Conservation (phyloP, 495 filamentous ascomycete genomes). For the Polyplosphaeria fusca region DNA sequence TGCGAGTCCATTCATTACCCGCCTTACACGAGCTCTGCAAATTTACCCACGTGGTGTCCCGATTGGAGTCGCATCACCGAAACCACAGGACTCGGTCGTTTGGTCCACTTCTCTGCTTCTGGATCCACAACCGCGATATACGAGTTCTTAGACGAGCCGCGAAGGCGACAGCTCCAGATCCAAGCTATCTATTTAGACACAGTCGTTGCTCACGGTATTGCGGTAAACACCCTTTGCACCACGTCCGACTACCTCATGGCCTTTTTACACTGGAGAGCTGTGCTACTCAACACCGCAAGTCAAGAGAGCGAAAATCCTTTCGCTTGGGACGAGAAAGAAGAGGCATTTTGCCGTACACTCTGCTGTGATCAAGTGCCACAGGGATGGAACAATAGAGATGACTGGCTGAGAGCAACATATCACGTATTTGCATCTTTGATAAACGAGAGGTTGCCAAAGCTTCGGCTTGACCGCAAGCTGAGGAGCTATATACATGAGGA, state of each 20-base stretch:
- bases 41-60: slow-evolving; percentile 33
- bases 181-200: slow-evolving; percentile 34
- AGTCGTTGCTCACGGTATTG: slow-evolving; percentile 26
- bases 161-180: slow-evolving; percentile 29
- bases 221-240: slow-evolving; percentile 27
- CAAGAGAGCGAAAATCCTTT: not conserved
- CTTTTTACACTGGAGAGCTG: slow-evolving; percentile 35
- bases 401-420: slow-evolving; percentile 30
- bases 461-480: slow-evolving; percentile 31
- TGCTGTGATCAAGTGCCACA: slow-evolving; percentile 29
- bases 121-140: slow-evolving; percentile 20
- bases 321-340: slow-evolving; percentile 1
- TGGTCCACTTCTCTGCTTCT: slow-evolving; percentile 33
- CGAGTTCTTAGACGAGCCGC: slow-evolving; percentile 16
- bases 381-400: slow-evolving; percentile 1
- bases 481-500: slow-evolving; percentile 7
- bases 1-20: slow-evolving; percentile 25
- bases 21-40: slow-evolving; percentile 10
- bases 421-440: slow-evolving; percentile 34
- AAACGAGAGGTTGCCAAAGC: slow-evolving; percentile 22
- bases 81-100: slow-evolving; percentile 18
- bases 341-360: slow-evolving; percentile 36
- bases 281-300: slow-evolving; percentile 8
- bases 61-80: slow-evolving; percentile 39
- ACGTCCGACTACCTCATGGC: slow-evolving; percentile 35